phyloP scores from a whole-genome alignment of 2,329 filamentous ascomycete species.

The Fusarium sp. region DNA sequence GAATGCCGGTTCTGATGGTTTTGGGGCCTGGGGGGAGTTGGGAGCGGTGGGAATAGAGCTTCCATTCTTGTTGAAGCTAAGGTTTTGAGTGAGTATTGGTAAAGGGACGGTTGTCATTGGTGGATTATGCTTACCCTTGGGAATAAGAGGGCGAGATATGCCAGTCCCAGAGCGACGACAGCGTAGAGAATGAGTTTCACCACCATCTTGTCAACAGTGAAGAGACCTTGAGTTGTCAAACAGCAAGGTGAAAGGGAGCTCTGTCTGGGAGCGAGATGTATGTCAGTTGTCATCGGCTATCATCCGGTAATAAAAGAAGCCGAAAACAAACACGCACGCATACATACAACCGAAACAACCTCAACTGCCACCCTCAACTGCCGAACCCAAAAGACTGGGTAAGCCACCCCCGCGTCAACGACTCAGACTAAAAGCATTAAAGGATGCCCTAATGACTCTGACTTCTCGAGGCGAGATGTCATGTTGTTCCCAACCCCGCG shows the following conservation, averaged over 20 bases:
- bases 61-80: constrained; percentile 51
- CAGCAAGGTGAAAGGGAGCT: no score
- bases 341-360: background rate
- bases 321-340: background rate
- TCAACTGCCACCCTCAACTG: constrained; percentile 36
- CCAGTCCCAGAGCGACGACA: background rate
- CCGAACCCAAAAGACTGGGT: constrained; percentile 9
- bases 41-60: constrained; percentile 51
- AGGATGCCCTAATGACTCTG: constrained; percentile 15
- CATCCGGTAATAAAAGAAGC: constrained; percentile 3
- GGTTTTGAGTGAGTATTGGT: background rate
- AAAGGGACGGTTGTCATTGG: background rate
- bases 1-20: constrained; percentile 50
- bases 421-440: background rate
- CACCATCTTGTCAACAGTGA: background rate
- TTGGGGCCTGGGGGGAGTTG: constrained; percentile 53
- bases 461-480: constrained; percentile 5
- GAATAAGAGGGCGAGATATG: constrained; percentile 31
- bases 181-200: constrained; percentile 12
- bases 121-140: constrained; percentile 19
- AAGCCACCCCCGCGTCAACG: constrained; percentile 30
- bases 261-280: background rate
- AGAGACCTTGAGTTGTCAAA: no score
- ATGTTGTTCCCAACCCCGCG: constrained; percentile 26
- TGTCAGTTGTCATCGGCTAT: background rate